A percentile compares a stretch with the other conserved stretches of the same genome.
Evolutionary conservation across 179 eudicot species (phyloP).

Genomic region (Spergularia azorica): DNA sequence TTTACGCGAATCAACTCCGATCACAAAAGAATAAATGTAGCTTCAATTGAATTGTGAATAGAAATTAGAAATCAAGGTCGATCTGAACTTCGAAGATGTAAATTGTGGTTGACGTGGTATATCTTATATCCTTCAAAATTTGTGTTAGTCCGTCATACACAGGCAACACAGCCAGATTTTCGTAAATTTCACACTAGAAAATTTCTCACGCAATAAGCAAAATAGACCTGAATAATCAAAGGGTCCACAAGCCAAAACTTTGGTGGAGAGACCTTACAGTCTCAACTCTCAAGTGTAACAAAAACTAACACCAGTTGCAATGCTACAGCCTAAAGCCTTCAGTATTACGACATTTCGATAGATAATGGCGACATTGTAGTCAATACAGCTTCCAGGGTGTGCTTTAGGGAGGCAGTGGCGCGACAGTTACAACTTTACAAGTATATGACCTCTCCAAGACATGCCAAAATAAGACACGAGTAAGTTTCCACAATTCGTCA

Average conservation of each 20-base stretch:
- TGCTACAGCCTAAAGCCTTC: not conserved
- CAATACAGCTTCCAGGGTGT: not conserved
- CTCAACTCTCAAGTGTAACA: not conserved
- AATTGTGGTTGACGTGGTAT: too few species aligned
- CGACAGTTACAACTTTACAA: not conserved
- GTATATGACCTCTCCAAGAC: not conserved
- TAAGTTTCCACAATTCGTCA: not conserved
- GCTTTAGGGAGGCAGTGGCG: not conserved
- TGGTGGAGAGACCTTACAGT: not conserved
- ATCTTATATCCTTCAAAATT: too few species aligned
- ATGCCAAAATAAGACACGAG: not conserved
- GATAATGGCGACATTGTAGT: not conserved
- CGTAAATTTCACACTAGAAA: too few species aligned
- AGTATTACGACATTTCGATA: not conserved
- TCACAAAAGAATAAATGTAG: too few species aligned
- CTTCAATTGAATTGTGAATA: too few species aligned
- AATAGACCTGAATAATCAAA: too few species aligned
- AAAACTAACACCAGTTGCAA: not conserved
- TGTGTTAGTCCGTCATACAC: too few species aligned
- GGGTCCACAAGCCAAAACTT: not conserved
- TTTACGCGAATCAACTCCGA: too few species aligned
- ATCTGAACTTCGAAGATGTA: too few species aligned
- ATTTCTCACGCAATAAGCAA: too few species aligned
- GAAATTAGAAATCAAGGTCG: too few species aligned
- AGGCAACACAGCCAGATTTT: too few species aligned